Base-by-base conservation (phyloP, 352 stramenopile genomes). In the Pythium sukuiense region DNA sequence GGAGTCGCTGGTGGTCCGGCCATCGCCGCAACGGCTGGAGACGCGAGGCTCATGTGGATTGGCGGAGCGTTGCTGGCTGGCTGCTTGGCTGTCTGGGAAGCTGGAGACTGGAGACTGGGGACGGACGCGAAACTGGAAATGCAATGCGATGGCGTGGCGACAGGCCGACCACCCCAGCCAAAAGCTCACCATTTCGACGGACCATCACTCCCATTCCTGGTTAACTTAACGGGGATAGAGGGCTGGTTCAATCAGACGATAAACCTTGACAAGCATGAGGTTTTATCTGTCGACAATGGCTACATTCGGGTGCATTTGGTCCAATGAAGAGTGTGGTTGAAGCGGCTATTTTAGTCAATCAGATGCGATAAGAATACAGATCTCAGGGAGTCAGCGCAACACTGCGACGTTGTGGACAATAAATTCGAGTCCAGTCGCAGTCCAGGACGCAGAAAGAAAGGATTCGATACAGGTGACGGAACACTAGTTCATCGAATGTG, bases 161-260 rank as follows among this genome's bases (percentile, higher is more conserved):
- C 16, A 49, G 41, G 41, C 41, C 39, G 16, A 49, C 41, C 4
- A 18, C 41, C 41, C 14, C 41, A 20, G 12, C 41, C 41, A 49
- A 26, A 49, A 49, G 33, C 26, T 59, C 33, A 41, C 35, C 46
- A 32, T 30, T 55, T 35, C 39, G 41, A 24, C 7, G 13, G 59
- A 66, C 59, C 59, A 59, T 66, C 59, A 66, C 50, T 66, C 59
- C 59, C 59, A 66, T 59, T 66, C 32, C 58, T 57, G 4, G 41
- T 49, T 49, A 49, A 49, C 41, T 49, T 49, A 26, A 18, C 26
- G 41, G 41, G 5, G 41, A 49, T 18, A 49, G 41, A 49, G 41
- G 27, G 41, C 41, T 49, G n/a, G 41, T 49, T 49, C 41, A 49
- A 49, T 43, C 12, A 32, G 20, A 53, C 43, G 39, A 61, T 53